Percentiles rank a stretch among this genome's conserved stretches.
phyloP scores from a whole-genome alignment of 2,329 filamentous ascomycete genomes.

The Apiospora malaysiana region DNA sequence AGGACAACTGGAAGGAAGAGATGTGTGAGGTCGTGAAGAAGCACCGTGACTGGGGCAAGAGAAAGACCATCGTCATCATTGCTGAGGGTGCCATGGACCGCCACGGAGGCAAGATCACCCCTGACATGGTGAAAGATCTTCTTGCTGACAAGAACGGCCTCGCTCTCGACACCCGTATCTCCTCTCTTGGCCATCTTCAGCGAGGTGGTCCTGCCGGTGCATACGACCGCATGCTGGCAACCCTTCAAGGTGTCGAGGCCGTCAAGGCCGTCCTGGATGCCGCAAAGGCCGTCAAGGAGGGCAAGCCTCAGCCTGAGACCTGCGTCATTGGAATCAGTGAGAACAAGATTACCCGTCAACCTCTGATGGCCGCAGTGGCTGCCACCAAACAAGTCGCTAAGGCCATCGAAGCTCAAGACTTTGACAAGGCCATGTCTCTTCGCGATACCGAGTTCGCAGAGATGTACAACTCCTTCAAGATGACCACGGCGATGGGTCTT shows the following conservation, averaged over 20 bases:
- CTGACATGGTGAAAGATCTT: slow-evolving; percentile 83
- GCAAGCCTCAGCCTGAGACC: slow-evolving; percentile 86
- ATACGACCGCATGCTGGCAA: slow-evolving; percentile 92
- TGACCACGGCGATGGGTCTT: slow-evolving; percentile 84
- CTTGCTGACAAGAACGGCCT: slow-evolving; percentile 80
- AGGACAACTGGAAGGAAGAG: slow-evolving; percentile 85
- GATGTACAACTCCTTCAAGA: slow-evolving; percentile 88
- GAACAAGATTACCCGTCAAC: slow-evolving; percentile 94
- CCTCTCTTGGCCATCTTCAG: slow-evolving; percentile 96
- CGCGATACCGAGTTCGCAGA: slow-evolving; percentile 94
- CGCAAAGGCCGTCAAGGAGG: slow-evolving; percentile 87
- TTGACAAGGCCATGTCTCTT: slow-evolving; percentile 83
- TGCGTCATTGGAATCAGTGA: slow-evolving; percentile 96
- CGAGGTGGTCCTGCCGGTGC: slow-evolving; percentile 90
- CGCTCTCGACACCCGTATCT: slow-evolving; percentile 89
- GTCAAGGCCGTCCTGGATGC: slow-evolving; percentile 93
- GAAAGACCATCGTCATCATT: slow-evolving; percentile 97
- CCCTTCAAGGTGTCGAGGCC: slow-evolving; percentile 91
- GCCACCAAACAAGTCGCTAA: slow-evolving; percentile 84
- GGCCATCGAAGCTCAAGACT: slow-evolving; percentile 85
- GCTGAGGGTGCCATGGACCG: slow-evolving; percentile 92
- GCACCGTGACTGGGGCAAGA: slow-evolving; percentile 88
- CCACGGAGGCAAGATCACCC: slow-evolving; percentile 82
- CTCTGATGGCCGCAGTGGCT: slow-evolving; percentile 85
- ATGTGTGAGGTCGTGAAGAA: slow-evolving; percentile 79